Percentiles rank a stretch among this genome's conserved stretches.
These are phyloP conservation scores for Amborella trichopoda DNA, from an alignment of 164 flowering plant genomes.

Conservation along the genomic window DNA sequence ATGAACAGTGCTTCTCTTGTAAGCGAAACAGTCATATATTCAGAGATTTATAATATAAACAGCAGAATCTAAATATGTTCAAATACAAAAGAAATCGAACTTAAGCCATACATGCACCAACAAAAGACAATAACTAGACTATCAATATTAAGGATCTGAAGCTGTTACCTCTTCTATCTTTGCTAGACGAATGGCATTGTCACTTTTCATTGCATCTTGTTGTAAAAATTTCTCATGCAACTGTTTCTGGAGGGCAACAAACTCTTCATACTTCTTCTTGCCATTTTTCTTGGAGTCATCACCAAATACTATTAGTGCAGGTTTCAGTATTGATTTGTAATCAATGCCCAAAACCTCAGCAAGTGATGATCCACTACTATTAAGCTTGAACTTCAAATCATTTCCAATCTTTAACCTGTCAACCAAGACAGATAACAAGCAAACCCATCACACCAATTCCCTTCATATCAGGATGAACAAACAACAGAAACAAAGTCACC, in stretches of 20 bases:
- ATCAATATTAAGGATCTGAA: no score
- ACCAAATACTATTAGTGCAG: slow-evolving; percentile 35
- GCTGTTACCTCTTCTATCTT: slow-evolving; percentile 53
- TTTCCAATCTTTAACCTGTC: slow-evolving; percentile 66
- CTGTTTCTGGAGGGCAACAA: slow-evolving; percentile 48
- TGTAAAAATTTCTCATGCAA: slow-evolving; percentile 34
- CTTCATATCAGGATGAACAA: no score
- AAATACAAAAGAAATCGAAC: no score
- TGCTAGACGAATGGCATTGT: slow-evolving; percentile 36
- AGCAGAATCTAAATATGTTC: no score
- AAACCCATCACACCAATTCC: background rate
- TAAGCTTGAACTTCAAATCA: slow-evolving; percentile 44
- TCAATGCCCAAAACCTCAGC: slow-evolving; percentile 64
- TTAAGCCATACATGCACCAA: no score
- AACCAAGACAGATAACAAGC: background rate
- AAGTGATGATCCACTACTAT: slow-evolving; percentile 49
- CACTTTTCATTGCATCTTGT: slow-evolving; percentile 45
- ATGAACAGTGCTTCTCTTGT: no score
- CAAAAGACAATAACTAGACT: no score
- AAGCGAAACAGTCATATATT: no score
- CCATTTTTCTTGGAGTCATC: slow-evolving; percentile 35
- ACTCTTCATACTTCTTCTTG: slow-evolving; percentile 36
- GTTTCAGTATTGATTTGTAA: slow-evolving; percentile 61
- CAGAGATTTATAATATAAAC: no score
- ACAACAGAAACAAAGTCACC: no score